phyloP scores from a whole-genome alignment of 495 filamentous ascomycete genomes.

The Lophiostoma macrostomum region DNA sequence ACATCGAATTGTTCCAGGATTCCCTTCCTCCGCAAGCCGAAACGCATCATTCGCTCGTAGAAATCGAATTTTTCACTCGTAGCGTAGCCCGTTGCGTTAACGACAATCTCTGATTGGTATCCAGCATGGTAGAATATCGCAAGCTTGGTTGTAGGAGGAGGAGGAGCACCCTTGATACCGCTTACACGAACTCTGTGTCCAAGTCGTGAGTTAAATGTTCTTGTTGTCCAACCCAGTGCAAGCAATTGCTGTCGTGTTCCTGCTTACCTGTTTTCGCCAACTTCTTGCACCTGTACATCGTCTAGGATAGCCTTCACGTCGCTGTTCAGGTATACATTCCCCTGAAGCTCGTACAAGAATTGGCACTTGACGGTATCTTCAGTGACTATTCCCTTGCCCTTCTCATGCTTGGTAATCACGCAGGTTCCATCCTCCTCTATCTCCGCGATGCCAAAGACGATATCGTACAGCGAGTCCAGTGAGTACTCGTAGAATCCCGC shows the following conservation, averaged over 20 bases:
- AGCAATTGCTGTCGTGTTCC: neutral
- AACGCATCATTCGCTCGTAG: constrained; percentile 33
- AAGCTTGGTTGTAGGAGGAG: constrained; percentile 55
- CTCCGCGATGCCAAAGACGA: constrained; percentile 58
- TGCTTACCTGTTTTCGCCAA: constrained; percentile 22
- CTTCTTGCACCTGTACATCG: constrained; percentile 45
- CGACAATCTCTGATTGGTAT: constrained; percentile 46
- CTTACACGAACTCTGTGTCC: constrained; percentile 44
- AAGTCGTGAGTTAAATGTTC: neutral
- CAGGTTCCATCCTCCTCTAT: constrained; percentile 50
- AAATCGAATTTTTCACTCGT: constrained; percentile 24
- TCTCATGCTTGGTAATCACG: constrained; percentile 43
- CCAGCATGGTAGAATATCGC: constrained; percentile 52
- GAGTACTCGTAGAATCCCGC: constrained; percentile 51
- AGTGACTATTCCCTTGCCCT: constrained; percentile 37
- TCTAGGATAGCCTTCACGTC: constrained; percentile 55
- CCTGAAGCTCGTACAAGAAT: constrained; percentile 61
- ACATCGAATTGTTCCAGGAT: constrained; percentile 27
- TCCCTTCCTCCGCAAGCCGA: constrained; percentile 31
- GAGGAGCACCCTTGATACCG: constrained; percentile 47
- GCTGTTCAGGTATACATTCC: constrained; percentile 55
- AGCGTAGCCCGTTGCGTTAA: constrained; percentile 33
- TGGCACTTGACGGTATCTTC: constrained; percentile 56
- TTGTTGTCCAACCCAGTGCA: too few species aligned
- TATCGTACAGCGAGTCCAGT: constrained; percentile 36